Percentiles rank a stretch among this genome's conserved stretches.
These are phyloP conservation scores for Beauveria sp. DNA, from an alignment of 2,329 filamentous ascomycete species.

Conservation along the genomic window DNA sequence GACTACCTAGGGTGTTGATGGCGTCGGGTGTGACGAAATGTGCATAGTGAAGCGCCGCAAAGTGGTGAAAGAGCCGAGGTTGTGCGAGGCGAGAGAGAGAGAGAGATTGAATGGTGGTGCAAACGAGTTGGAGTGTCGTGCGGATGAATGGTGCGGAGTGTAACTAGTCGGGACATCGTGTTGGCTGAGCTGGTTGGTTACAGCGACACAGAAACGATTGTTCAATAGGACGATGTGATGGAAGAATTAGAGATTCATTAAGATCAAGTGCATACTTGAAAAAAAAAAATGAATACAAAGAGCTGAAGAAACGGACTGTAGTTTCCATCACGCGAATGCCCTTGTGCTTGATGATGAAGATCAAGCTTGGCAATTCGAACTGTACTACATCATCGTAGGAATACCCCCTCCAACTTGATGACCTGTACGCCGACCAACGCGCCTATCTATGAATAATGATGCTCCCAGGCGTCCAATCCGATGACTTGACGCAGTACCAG, in stretches of 20 bases:
- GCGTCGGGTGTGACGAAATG: no score
- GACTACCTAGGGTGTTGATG: not conserved
- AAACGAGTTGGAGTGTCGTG: not conserved
- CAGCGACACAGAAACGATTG: not conserved
- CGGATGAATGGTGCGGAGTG: not conserved
- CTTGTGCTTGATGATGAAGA: no score
- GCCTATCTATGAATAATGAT: conserved; percentile 7
- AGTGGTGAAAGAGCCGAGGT: no score
- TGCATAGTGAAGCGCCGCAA: no score
- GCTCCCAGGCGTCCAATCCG: conserved; percentile 8
- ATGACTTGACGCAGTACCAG: conserved; percentile 10
- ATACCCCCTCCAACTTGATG: not conserved
- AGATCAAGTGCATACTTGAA: no score
- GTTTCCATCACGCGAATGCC: no score
- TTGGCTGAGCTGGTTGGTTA: not conserved
- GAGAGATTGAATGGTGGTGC: not conserved
- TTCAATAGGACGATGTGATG: no score
- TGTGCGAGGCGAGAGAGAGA: no score
- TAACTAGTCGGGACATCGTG: not conserved
- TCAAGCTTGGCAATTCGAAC: no score
- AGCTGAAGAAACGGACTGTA: no score
- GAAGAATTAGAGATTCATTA: no score
- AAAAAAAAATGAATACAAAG: not conserved
- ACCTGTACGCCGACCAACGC: not conserved
- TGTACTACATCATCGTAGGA: not conserved